Percentiles rank a stretch among this genome's conserved stretches.
Conservation (phyloP, 2,329 filamentous ascomycete genomes). For the Fusarium virguliforme region DNA sequence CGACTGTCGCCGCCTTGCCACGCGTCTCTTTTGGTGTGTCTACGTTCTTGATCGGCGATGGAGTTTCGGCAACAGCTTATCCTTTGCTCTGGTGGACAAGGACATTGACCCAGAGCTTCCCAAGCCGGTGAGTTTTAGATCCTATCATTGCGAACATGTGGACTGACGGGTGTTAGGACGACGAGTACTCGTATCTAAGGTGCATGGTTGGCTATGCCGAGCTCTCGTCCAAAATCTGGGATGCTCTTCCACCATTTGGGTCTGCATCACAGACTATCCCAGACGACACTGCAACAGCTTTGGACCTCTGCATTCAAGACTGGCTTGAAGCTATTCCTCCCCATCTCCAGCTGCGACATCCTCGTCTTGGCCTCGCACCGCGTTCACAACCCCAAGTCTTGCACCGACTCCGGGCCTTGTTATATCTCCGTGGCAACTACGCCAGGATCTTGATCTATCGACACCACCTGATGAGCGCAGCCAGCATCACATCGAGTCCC, state of each 20-base stretch:
- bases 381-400: conserved; percentile 56
- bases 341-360: conserved; percentile 58
- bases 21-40: conserved; percentile 66
- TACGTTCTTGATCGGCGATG: conserved; percentile 68
- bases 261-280: conserved; percentile 55
- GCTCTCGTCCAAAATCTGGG: conserved; percentile 64
- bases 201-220: conserved; percentile 66
- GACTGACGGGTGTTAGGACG: conserved; percentile 44
- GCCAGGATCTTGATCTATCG: conserved; percentile 63
- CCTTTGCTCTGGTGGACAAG: conserved; percentile 64
- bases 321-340: conserved; percentile 64
- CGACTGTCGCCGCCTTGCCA: conserved; percentile 52
- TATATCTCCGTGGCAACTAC: conserved; percentile 64
- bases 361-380: conserved; percentile 55
- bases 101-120: conserved; percentile 67
- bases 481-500: conserved; percentile 57
- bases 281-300: conserved; percentile 57
- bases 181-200: conserved; percentile 59
- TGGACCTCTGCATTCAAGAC: conserved; percentile 62
- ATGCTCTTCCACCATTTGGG: conserved; percentile 59
- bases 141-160: neutral
- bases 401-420: conserved; percentile 60
- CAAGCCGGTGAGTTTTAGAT: conserved; percentile 55
- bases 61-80: conserved; percentile 67
- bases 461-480: conserved; percentile 59